phyloP scores from a whole-genome alignment of 1,284 basidiomycete genomes.

The Caloboletus inedulis region DNA sequence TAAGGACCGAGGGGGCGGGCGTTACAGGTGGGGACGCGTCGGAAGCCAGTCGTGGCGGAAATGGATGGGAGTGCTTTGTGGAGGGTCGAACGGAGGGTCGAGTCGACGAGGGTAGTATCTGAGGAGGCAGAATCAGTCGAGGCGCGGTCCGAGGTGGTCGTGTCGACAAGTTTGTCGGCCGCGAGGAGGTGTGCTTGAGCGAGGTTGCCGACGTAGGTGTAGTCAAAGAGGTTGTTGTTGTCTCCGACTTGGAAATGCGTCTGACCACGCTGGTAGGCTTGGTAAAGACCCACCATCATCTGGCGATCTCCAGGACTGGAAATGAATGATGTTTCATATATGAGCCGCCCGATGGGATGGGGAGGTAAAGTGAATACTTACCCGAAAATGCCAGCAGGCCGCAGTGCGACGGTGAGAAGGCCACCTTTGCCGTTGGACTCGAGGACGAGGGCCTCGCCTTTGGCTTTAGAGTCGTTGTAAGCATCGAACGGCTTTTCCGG shows the following conservation, averaged over 20 bases:
- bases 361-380: conserved; percentile 34
- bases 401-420: conserved; percentile 84
- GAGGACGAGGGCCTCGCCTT: conserved; percentile 83
- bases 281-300: conserved; percentile 76
- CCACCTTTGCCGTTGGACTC: conserved; percentile 82
- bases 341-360: not conserved
- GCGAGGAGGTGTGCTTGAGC: conserved; percentile 95
- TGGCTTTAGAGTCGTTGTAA: conserved; percentile 96
- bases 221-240: conserved; percentile 95
- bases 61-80: conserved; percentile 61
- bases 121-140: conserved; percentile 7
- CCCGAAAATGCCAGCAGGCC: conserved; percentile 98
- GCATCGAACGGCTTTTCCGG: conserved; percentile 81
- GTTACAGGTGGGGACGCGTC: conserved; percentile 71
- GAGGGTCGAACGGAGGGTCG: conserved; percentile 35
- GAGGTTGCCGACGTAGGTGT: conserved; percentile 97
- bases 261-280: conserved; percentile 79
- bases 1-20: conserved; percentile 82
- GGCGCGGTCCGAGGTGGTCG: conserved; percentile 26
- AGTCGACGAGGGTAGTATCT: conserved; percentile 24
- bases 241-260: conserved; percentile 93
- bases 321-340: not conserved
- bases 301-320: conserved; percentile 88
- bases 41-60: conserved; percentile 56
- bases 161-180: conserved; percentile 71